Evolutionary conservation across 2,329 filamentous ascomycete species (phyloP), one percentile per base, ranked within the genome.

Genomic region (Cladosporium sp.): DNA sequence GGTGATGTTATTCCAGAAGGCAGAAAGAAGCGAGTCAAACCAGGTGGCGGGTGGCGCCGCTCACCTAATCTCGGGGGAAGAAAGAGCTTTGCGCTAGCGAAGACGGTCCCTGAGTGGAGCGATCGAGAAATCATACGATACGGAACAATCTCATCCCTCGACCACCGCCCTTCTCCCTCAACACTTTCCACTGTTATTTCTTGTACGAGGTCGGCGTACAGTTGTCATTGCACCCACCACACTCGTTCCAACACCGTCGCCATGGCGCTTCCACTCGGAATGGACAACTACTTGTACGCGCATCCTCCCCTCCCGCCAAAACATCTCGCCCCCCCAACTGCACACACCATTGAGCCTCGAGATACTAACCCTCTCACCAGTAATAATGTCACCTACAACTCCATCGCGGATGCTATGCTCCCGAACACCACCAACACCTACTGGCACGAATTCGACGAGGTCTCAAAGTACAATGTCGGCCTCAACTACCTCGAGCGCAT

Each of bases 401-500:
- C 63, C 9, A 64, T 62, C 48, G 57, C 59, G 16, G 62, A 66
- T 51, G 64, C 57, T 13, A 65, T 66, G 63, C 62, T 68, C 20
- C 65, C 66, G 33, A 64, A 68, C 56, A 66, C 64, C 19, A 70
- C 75, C 48, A 75, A 78, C 55, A 79, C 79, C 41, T 86, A 84
- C 69, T 84, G 80, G 81, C 78, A 74, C 59, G 78, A 83, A 55
- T 85, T 80, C 64, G 76, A 82, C 52, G 78, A 83, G 60, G 79
- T 85, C 56, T 78, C 79, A 20, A 78, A 80, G 58, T 80, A 81
- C 78, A 93, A 95, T 79, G 80, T 94, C 51, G 82, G 90, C 59
- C 83, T 98, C 65, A 96, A 89, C 71, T 78, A 88, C 57, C 75
- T 84, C 64, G 93, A 98, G 78, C 84, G 85, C 66, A 77, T 95